Evolutionary conservation across 164 flowering plant genomes (phyloP), one percentile per base, ranked within the genome.

Genomic region (Sedum album): DNA sequence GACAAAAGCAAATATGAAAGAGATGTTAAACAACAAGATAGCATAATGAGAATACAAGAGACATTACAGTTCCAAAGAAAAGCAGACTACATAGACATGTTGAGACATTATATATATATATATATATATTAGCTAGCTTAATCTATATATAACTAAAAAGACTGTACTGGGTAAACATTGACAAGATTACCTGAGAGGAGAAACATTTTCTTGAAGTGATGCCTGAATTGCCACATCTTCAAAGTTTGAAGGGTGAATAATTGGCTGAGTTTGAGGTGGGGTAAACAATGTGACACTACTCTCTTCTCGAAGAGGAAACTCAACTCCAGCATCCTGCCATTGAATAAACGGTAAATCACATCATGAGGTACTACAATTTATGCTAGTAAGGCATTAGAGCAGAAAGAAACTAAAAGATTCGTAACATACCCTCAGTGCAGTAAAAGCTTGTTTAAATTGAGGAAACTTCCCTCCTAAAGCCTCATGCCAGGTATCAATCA

Each of bases 401-500:
- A 41, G 38, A 3, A 7, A 35, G 38, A 35, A 35, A 3, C 15
- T 2, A 41, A 15, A 41, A 25, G 46, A 53, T 7, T 23, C 38
- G 60, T 49, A 57, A 28, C 62, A 60, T 46, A 73, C 75, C 72
- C 39, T 71, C 41, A 68, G 78, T 68, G 92, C 96, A 71, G 84
- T 81, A 73, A 85, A 95, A 68, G 99, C 96, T 76, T 85, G 83
- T 76, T 80, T 78, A 71, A 86, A 95, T 69, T 88, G 99, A 61
- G 97, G 96, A 84, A 77, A 92, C 75, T 83, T 84, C 76, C 89
- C 97, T 23, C 93, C 96, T 72, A 95, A 77, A 68, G 97, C 99
- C 77, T 87, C 96, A 83, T 92, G 99, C 99, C 99, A 95, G 31
- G 96, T 76, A 76, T 95, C 99, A 60, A 95, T 79, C 68, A 95